These are phyloP conservation scores for Mucor velutinosus DNA, from an alignment of 371 early-diverging fungal genomes.

Conservation along the genomic window DNA sequence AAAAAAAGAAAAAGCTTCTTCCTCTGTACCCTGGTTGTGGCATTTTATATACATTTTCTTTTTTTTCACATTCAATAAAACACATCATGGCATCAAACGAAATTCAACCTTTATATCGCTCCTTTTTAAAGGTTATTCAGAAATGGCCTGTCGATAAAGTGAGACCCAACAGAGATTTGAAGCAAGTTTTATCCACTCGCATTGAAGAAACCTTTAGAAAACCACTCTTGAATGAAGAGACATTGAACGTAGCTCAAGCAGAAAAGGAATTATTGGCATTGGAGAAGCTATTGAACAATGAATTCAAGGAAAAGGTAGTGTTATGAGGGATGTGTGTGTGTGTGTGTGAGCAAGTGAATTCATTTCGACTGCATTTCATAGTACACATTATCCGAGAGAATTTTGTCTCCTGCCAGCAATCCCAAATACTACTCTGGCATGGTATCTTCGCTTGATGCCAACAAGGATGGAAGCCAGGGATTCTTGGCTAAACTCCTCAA, in stretches of 20 bases:
- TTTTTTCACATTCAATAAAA: background rate
- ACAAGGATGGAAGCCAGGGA: conserved; percentile 50
- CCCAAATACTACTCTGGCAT: conserved; percentile 63
- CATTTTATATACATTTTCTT: background rate
- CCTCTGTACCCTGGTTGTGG: conserved; percentile 1
- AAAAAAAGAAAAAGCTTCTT: background rate
- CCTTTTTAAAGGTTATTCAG: conserved; percentile 54
- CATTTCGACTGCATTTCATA: conserved; percentile 9
- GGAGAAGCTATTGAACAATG: conserved; percentile 52
- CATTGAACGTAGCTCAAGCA: conserved; percentile 44
- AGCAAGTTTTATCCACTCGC: conserved; percentile 53
- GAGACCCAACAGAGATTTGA: conserved; percentile 62
- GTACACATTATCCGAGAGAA: conserved; percentile 60
- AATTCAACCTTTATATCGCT: conserved; percentile 53
- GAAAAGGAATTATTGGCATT: conserved; percentile 51
- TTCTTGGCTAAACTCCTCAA: conserved; percentile 30
- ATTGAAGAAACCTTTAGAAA: conserved; percentile 56
- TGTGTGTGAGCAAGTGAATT: background rate
- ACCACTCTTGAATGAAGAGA: conserved; percentile 20
- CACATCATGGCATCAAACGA: conserved; percentile 19
- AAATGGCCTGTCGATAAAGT: conserved; percentile 65
- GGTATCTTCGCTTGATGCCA: conserved; percentile 47
- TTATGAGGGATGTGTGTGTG: background rate
- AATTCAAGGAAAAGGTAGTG: conserved; percentile 58
- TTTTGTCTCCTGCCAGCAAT: conserved; percentile 61